A percentile compares a stretch with the other conserved stretches of the same genome.
Evolutionary conservation across 73 alveolate genomes (phyloP).

Genomic region (Diophrys sp.): DNA sequence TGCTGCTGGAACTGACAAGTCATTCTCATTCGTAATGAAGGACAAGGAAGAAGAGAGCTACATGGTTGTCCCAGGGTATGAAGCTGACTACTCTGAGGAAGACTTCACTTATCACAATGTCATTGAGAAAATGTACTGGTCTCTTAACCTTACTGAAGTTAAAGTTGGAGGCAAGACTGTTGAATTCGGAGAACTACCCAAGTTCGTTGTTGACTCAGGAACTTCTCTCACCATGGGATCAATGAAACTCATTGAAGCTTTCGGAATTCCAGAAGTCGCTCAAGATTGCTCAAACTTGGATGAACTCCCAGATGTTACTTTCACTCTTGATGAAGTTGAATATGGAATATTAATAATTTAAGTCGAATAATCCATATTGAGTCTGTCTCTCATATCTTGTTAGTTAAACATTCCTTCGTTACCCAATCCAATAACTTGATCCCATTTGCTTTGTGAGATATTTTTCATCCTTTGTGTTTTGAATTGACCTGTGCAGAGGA

Average conservation of each 20-base stretch:
- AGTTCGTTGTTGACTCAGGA: constrained; percentile 66
- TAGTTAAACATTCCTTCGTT: too few species aligned
- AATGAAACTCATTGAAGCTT: constrained; percentile 38
- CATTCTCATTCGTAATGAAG: constrained; percentile 57
- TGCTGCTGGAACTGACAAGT: constrained; percentile 26
- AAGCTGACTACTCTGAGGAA: constrained; percentile 19
- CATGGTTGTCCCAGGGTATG: constrained; percentile 63
- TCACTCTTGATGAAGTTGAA: constrained; percentile 46
- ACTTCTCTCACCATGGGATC: constrained; percentile 66
- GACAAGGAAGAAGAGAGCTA: constrained; percentile 33
- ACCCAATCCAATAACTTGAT: too few species aligned
- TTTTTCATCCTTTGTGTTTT: too few species aligned
- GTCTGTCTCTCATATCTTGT: too few species aligned
- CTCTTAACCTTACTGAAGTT: constrained; percentile 45
- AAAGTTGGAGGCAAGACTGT: constrained; percentile 33
- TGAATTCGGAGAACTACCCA: constrained; percentile 16
- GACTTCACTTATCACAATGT: constrained; percentile 54
- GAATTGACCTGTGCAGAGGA: too few species aligned
- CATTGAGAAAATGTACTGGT: constrained; percentile 54
- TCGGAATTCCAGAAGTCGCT: constrained; percentile 54
- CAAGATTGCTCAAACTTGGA: constrained; percentile 55
- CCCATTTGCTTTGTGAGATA: too few species aligned
- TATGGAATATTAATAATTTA: too few species aligned
- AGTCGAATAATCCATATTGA: too few species aligned
- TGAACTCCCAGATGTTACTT: constrained; percentile 51